phyloP scores from a whole-genome alignment of 2,329 filamentous ascomycete species.

The Colletotrichum lentis region DNA sequence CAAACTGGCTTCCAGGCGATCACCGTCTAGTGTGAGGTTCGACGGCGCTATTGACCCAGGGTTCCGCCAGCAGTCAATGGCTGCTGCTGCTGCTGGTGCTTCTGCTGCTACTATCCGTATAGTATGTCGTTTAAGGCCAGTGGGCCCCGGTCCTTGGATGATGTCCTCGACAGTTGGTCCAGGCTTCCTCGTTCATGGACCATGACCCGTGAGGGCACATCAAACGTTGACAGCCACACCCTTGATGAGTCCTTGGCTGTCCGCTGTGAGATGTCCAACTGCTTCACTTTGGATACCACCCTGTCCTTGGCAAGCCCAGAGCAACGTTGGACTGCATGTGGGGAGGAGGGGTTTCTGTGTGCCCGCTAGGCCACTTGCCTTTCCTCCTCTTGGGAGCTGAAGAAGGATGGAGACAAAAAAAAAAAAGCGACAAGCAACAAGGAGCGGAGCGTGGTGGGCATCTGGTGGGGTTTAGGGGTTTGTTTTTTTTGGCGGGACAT shows the following conservation, averaged over 20 bases:
- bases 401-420: constrained; percentile 4
- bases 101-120: no score
- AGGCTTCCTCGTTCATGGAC: constrained; percentile 9
- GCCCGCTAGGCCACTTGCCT: constrained; percentile 18
- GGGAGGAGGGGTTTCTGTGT: background rate
- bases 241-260: constrained; percentile 26
- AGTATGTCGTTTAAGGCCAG: constrained; percentile 5
- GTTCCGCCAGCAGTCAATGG: constrained; percentile 19
- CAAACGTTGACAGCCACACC: constrained; percentile 33
- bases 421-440: background rate
- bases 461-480: constrained; percentile 4
- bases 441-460: constrained; percentile 12
- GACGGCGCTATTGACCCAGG: background rate
- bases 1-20: constrained; percentile 5
- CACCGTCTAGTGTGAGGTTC: background rate
- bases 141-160: constrained; percentile 8
- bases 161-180: constrained; percentile 8
- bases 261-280: constrained; percentile 6
- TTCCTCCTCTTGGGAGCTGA: constrained; percentile 1
- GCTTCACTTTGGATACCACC: constrained; percentile 5
- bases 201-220: constrained; percentile 15
- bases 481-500: constrained; percentile 6
- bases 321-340: constrained; percentile 29
- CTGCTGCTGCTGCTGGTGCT: no score
- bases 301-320: constrained; percentile 2